Conservation (phyloP, 345 rosid genomes). For the Kandelia obovata region DNA sequence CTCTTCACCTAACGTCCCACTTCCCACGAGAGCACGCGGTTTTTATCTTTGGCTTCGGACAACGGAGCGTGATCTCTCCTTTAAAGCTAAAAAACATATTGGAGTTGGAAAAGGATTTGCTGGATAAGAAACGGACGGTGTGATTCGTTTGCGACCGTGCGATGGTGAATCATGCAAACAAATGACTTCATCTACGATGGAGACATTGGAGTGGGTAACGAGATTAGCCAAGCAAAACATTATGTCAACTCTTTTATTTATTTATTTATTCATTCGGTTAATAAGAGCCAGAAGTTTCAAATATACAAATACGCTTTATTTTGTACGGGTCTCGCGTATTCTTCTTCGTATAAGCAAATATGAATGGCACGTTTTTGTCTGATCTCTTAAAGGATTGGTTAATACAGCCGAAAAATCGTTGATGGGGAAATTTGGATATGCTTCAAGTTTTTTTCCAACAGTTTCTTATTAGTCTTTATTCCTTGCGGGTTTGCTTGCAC, state of each 20-base stretch:
- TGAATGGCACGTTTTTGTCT: not conserved
- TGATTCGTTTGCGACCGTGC: slow-evolving; percentile 20
- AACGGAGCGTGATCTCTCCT: slow-evolving; percentile 18
- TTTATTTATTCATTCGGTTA: no score
- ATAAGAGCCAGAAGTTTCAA: no score
- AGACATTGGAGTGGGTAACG: slow-evolving; percentile 39
- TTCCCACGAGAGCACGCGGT: slow-evolving; percentile 13
- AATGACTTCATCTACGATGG: slow-evolving; percentile 39
- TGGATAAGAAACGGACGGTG: slow-evolving; percentile 45
- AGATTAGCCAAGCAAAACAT: slow-evolving; percentile 24
- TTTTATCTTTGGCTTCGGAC: slow-evolving; percentile 18
- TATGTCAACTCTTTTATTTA: not conserved
- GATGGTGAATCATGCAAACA: slow-evolving; percentile 38
- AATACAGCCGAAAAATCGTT: not conserved
- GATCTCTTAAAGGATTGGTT: not conserved
- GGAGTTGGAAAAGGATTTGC: slow-evolving; percentile 1
- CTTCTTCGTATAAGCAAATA: not conserved
- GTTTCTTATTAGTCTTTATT: no score
- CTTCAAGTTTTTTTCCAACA: not conserved
- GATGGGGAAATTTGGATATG: not conserved
- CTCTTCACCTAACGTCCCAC: slow-evolving; percentile 26
- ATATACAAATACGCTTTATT: no score
- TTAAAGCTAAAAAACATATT: slow-evolving; percentile 28
- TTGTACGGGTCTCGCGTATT: no score
- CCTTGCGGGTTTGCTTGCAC: not conserved